Base-by-base conservation (phyloP, 2,329 filamentous ascomycete genomes). In the Sporothrix mexicana region DNA sequence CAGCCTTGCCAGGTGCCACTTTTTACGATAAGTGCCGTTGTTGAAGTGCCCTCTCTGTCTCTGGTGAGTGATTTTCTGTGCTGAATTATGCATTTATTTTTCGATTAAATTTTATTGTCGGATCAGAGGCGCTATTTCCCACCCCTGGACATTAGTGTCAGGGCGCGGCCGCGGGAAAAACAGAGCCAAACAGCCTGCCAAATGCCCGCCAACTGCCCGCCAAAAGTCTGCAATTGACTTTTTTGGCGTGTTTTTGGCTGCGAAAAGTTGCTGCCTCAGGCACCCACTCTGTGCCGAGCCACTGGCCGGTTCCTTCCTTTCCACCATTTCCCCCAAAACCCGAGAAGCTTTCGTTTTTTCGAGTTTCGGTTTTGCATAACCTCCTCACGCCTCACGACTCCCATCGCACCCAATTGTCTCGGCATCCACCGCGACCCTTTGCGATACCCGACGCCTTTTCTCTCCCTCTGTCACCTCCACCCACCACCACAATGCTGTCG, bases 401-500 rank as follows among this genome's bases (percentile, higher is more conserved):
- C 72, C 75, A 77, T 68, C 41, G 36, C 36, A 72, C 51, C 36
- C 68, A 59, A 69, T 47, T 59, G 36, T 49, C 53, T 57, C 64
- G 57, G 45, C 47, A 51, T 17, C 59, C 57, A 55, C 62, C 23
- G 41, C 20, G 47, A 49, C 30, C n/a, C 61, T 45, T 45, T 23
- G 53, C 53, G 53, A 64, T 36, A 36, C 30, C 30, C 59, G 41
- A 64, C 59, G 2, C 36, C 20, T 25, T 55, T 57, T 55, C 36
- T 17, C 15, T 23, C 7, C 17, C 6, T 20, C 30, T 5, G 23
- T 45, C n/a, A 17, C 30, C 15, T 17, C 53, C 62, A 15, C 75
- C 76, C 76, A 76, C 77, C 74, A 72, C 75, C 81, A 83, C 78
- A 81, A 90, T 90, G 88, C 83, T 89, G 81, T 88, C 87, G 81